Evolutionary conservation across 176 grass and related monocot genomes (phyloP).

Genomic region (Paspalum notatum): DNA sequence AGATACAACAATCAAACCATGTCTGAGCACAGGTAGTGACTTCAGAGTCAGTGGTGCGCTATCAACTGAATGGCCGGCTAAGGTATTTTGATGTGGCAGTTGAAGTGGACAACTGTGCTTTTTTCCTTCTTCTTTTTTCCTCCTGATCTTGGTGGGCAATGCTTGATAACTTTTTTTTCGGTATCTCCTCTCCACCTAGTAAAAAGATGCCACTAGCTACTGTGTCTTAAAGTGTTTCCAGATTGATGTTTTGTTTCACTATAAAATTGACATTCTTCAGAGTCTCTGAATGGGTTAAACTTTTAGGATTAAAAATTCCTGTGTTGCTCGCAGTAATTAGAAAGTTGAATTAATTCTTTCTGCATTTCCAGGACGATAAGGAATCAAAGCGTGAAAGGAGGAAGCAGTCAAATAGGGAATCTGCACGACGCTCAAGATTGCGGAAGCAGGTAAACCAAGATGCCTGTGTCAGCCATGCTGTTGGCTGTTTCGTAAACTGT

Average conservation of each 20-base stretch:
- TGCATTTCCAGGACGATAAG: slow-evolving; percentile 64
- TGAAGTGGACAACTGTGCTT: slow-evolving; percentile 8
- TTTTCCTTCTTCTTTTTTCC: background rate
- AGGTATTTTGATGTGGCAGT: slow-evolving; percentile 42
- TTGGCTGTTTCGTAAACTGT: background rate
- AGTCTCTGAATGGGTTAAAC: background rate
- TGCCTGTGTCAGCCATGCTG: background rate
- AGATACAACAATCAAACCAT: slow-evolving; percentile 45
- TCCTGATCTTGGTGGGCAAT: background rate
- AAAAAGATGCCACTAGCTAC: background rate
- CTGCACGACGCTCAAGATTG: slow-evolving; percentile 83
- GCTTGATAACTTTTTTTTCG: background rate
- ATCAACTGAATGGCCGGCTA: slow-evolving; percentile 53
- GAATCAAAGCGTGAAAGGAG: slow-evolving; percentile 70
- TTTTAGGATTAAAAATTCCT: background rate
- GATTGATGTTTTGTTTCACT: background rate
- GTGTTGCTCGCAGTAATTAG: background rate
- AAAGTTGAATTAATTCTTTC: background rate
- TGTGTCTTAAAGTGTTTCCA: background rate
- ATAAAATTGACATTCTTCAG: slow-evolving; percentile 2
- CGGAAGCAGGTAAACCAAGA: slow-evolving; percentile 70
- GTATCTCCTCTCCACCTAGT: slow-evolving; percentile 5
- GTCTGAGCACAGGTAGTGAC: slow-evolving; percentile 43
- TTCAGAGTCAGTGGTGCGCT: slow-evolving; percentile 46
- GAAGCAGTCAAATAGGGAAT: slow-evolving; percentile 88